A percentile compares a stretch with the other conserved stretches of the same genome.
These are phyloP conservation scores for Leccinum subtestaceum DNA, from an alignment of 768 basidiomycete species.

Conservation along the genomic window DNA sequence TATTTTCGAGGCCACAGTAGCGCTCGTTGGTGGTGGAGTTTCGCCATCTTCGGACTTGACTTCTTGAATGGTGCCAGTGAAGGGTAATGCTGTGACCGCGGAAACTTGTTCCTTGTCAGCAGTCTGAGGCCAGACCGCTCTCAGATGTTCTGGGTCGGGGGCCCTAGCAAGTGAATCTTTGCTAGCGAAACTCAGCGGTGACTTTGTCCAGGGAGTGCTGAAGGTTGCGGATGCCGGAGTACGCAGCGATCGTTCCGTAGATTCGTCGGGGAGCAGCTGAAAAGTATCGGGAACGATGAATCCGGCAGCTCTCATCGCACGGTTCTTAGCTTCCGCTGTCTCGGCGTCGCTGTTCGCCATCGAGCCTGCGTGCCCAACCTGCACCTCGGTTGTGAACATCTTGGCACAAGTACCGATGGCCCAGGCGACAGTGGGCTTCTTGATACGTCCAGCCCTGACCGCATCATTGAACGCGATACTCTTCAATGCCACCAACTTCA, in stretches of 20 bases:
- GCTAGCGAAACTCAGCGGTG: slow-evolving; percentile 47
- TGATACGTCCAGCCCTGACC: slow-evolving; percentile 89
- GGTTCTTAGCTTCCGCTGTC: slow-evolving; percentile 98
- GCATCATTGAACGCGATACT: slow-evolving; percentile 95
- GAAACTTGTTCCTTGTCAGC: slow-evolving; percentile 66
- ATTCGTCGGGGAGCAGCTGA: slow-evolving; percentile 81
- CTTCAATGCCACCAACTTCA: slow-evolving; percentile 98
- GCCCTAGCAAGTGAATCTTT: slow-evolving; percentile 69
- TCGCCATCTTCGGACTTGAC: slow-evolving; percentile 85
- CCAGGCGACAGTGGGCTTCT: slow-evolving; percentile 99
- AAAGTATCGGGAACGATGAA: slow-evolving; percentile 98
- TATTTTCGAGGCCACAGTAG: slow-evolving; percentile 66
- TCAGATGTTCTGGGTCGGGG: slow-evolving; percentile 82
- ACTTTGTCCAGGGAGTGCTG: slow-evolving; percentile 44
- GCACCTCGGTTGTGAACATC: slow-evolving; percentile 99
- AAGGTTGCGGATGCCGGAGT: too few species aligned
- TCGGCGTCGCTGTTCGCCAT: slow-evolving; percentile 98
- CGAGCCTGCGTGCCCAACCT: slow-evolving; percentile 97
- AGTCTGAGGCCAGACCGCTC: slow-evolving; percentile 80
- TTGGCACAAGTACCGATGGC: slow-evolving; percentile 99
- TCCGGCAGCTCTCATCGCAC: slow-evolving; percentile 89
- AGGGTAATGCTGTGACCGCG: slow-evolving; percentile 68
- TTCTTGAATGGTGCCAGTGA: slow-evolving; percentile 63
- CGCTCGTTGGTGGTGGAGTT: slow-evolving; percentile 65
- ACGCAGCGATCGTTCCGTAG: too few species aligned